phyloP scores from a whole-genome alignment of 225 moss, liverwort and hornwort species.

The Marchantia paleacea region DNA sequence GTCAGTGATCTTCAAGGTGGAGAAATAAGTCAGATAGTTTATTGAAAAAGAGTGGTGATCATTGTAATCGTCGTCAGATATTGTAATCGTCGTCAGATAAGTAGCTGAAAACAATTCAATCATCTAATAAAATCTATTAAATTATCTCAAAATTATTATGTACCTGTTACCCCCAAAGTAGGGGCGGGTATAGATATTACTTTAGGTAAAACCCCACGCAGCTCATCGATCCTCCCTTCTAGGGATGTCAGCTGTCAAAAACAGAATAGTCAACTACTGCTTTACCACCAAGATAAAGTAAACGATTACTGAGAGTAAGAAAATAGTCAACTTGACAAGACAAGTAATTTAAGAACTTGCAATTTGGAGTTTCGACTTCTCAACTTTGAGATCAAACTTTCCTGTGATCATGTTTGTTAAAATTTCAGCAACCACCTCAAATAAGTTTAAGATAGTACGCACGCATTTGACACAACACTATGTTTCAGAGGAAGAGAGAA shows the following conservation, averaged over 20 bases:
- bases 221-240: constrained; percentile 81
- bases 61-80: too few species aligned
- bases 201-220: constrained; percentile 66
- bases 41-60: too few species aligned
- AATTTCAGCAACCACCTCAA: too few species aligned
- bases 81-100: too few species aligned
- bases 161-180: constrained; percentile 90
- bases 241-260: constrained; percentile 60
- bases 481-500: too few species aligned
- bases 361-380: background rate
- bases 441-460: too few species aligned
- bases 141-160: background rate
- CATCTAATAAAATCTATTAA: background rate
- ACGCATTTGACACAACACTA: too few species aligned
- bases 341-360: background rate
- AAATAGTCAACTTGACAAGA: background rate
- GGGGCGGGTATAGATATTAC: constrained; percentile 74
- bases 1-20: too few species aligned
- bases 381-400: background rate
- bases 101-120: too few species aligned
- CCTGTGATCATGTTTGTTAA: background rate
- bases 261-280: background rate
- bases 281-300: background rate
- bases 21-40: too few species aligned
- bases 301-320: background rate